Evolutionary conservation across 306 rosid species (phyloP).

Genomic region (Hippophae rhamnoides): DNA sequence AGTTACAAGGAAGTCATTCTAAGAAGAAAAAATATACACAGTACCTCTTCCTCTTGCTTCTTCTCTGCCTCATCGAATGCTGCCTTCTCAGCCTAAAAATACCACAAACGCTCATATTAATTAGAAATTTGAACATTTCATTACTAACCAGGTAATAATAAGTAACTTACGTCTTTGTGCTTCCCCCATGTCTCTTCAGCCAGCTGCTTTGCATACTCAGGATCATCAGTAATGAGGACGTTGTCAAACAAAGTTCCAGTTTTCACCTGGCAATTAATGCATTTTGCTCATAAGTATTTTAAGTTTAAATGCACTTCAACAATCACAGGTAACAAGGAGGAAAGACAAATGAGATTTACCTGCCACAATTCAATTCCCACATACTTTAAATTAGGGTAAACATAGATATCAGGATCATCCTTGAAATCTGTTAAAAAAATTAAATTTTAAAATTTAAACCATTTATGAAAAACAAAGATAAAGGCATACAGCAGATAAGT

Average conservation of each 20-base stretch:
- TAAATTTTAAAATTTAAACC: conserved; percentile 1
- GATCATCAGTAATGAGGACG: conserved; percentile 74
- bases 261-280: conserved; percentile 62
- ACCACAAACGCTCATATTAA: conserved; percentile 17
- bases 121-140: background rate
- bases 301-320: conserved; percentile 1
- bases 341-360: conserved; percentile 30
- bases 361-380: conserved; percentile 99
- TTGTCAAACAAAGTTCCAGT: conserved; percentile 93
- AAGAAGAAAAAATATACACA: background rate
- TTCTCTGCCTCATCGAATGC: conserved; percentile 91
- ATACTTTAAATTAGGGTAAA: conserved; percentile 81
- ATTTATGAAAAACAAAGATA: background rate
- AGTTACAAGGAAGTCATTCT: background rate
- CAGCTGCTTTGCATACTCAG: conserved; percentile 81
- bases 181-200: conserved; percentile 96
- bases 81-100: conserved; percentile 83
- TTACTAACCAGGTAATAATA: background rate
- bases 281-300: conserved; percentile 19
- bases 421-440: conserved; percentile 50
- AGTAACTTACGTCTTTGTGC: conserved; percentile 66
- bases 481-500: background rate
- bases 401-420: conserved; percentile 90
- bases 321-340: background rate
- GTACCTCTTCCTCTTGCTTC: conserved; percentile 76